These are phyloP conservation scores for Coniferiporia sulphurascens DNA, from an alignment of 1,284 basidiomycete genomes.

Conservation along the genomic window DNA sequence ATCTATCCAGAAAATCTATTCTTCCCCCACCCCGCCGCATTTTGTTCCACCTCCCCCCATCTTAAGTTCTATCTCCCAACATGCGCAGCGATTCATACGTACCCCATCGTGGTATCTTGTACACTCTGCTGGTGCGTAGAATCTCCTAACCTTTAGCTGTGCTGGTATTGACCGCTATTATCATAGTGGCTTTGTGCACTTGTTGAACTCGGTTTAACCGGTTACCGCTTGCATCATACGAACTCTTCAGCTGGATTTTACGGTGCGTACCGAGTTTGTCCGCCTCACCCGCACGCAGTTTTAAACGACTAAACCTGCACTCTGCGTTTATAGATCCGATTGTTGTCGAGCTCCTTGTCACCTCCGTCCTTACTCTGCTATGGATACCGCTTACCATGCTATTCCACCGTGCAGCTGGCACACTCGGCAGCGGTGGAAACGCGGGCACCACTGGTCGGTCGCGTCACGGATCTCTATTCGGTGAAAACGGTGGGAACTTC, in stretches of 20 bases:
- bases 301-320: not conserved
- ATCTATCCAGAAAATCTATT: no score
- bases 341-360: constrained; percentile 16
- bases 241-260: not conserved
- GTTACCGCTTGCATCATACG: not conserved
- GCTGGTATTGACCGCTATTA: no score
- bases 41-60: no score
- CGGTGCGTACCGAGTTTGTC: not conserved
- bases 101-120: not conserved
- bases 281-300: not conserved
- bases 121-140: not conserved
- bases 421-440: not conserved
- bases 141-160: not conserved
- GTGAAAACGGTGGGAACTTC: constrained; percentile 10
- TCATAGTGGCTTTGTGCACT: not conserved
- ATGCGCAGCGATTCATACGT: not conserved
- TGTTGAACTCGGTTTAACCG: not conserved
- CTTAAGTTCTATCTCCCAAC: no score
- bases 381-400: constrained; percentile 41
- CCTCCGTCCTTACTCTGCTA: constrained; percentile 16
- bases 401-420: not conserved
- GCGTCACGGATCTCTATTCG: not conserved
- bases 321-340: constrained; percentile 10
- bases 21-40: no score
- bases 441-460: not conserved